Conservation (phyloP, 2,329 filamentous ascomycete genomes). For the Pyrenochaeta sp. region DNA sequence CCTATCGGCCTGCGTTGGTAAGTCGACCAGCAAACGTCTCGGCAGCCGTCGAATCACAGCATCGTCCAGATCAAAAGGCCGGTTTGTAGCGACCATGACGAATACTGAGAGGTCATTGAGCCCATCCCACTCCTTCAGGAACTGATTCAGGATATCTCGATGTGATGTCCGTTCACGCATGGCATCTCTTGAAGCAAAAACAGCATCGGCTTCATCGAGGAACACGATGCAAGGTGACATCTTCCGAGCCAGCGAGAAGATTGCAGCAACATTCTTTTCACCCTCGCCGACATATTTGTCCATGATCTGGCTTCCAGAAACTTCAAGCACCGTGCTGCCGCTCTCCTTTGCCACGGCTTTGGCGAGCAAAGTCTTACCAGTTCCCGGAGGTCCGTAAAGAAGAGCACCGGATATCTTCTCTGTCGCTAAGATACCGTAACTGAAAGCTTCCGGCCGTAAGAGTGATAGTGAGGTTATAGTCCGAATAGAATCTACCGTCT, state of each 20-base stretch:
- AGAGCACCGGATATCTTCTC: constrained; percentile 91
- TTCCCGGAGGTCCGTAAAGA: constrained; percentile 82
- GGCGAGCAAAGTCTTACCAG: constrained; percentile 71
- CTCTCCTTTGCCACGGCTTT: constrained; percentile 72
- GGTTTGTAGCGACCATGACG: constrained; percentile 97
- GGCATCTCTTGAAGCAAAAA: constrained; percentile 80
- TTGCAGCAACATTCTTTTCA: constrained; percentile 91
- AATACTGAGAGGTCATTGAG: constrained; percentile 85
- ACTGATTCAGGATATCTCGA: constrained; percentile 94
- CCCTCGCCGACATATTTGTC: constrained; percentile 97
- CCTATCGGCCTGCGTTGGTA: constrained; percentile 72
- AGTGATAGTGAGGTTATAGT: constrained; percentile 89
- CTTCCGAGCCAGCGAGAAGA: constrained; percentile 91
- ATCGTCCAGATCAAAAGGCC: constrained; percentile 93
- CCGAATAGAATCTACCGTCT: constrained; percentile 87
- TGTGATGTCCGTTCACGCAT: constrained; percentile 73
- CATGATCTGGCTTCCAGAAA: constrained; percentile 90
- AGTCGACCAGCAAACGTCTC: constrained; percentile 75
- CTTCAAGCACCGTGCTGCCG: constrained; percentile 77
- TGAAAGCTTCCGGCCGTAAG: constrained; percentile 90
- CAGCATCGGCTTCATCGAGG: constrained; percentile 94
- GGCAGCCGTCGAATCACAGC: constrained; percentile 81
- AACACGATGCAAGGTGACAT: constrained; percentile 93
- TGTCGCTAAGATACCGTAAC: constrained; percentile 88
- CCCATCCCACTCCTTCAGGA: constrained; percentile 95